Base-by-base conservation (phyloP, 345 rosid species). In the Boechera stricta region DNA sequence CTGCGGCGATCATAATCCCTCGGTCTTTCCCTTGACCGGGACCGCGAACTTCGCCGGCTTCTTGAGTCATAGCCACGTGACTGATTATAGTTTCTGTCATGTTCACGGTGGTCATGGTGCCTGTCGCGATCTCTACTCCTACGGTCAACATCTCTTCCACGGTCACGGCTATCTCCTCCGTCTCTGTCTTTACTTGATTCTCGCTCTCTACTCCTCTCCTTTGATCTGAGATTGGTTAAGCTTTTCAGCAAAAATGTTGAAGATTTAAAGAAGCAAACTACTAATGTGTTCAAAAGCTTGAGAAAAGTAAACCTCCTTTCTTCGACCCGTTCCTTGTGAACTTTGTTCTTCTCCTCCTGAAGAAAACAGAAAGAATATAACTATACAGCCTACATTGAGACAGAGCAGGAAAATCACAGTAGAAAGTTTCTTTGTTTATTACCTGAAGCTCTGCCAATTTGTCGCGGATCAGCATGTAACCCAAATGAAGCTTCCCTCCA, bases 401-500 rank as follows among this genome's bases (percentile, higher is more conserved):
- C 28, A 52, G 42, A 60, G 24, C 21, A 79, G 7, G 26, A 41
- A 58, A 64, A 4, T 52, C 59, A 54, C 10, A 7, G 10, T 53
- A 21, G 48, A 28, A 9, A 47, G 32, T 47, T 32, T 24, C 0
- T 76, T 21, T 28, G 18, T 28, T 12, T 38, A 35, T 75, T 83
- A 95, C 99, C 99, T 91, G 94, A 75, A 90, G 96, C 66, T 93
- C 98, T 15, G 87, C 85, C 74, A 95, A 77, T 80, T 95, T 95
- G 77, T 95, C 99, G 38, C 97, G 97, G 76, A 95, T 93, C 83
- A 91, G 94, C 91, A 93, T 93, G 70, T 95, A 95, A 61, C 99
- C 99, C 58, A 95, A 74, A 80, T 95, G 99, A 68, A 95, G 98
- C 86, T 95, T 95, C 79, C 99, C 99, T 76, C 99, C 98, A 84